Evolutionary conservation across 768 basidiomycete genomes (phyloP).

Genomic region (Termitomyces sp.): DNA sequence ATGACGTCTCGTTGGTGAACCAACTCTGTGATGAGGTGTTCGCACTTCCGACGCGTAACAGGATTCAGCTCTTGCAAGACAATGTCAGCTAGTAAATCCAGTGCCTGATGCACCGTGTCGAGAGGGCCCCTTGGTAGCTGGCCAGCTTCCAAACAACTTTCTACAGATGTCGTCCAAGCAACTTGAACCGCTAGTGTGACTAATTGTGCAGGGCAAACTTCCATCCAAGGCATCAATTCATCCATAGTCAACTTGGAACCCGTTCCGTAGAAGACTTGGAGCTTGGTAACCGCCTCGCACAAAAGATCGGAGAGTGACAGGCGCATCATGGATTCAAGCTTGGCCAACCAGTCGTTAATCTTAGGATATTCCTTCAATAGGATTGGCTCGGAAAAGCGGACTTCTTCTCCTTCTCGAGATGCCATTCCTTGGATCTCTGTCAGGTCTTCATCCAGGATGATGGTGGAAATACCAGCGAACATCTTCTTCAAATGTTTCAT

Average conservation of each 20-base stretch:
- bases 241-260: constrained; percentile 54
- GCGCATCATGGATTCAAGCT: constrained; percentile 90
- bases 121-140: constrained; percentile 60
- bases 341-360: constrained; percentile 98
- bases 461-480: constrained; percentile 96
- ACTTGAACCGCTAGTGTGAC: constrained; percentile 95
- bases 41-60: constrained; percentile 95
- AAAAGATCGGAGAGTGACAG: constrained; percentile 81
- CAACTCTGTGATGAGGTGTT: constrained; percentile 97
- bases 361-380: constrained; percentile 89
- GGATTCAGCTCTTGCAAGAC: constrained; percentile 86
- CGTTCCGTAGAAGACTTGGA: constrained; percentile 75
- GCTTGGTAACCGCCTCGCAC: constrained; percentile 71
- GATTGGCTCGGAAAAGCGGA: constrained; percentile 78
- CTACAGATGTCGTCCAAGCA: constrained; percentile 87
- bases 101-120: constrained; percentile 69
- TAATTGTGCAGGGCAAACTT: constrained; percentile 91
- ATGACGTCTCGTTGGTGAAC: constrained; percentile 97
- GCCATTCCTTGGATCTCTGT: constrained; percentile 91
- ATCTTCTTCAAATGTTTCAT: constrained; percentile 99
- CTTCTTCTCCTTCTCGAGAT: constrained; percentile 94
- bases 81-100: constrained; percentile 95
- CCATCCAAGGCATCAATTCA: constrained; percentile 85
- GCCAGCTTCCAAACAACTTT: constrained; percentile 54
- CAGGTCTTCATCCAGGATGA: constrained; percentile 81